Evolutionary conservation across 2,329 filamentous ascomycete species (phyloP).

Genomic region (Emericellopsis cladophorae): DNA sequence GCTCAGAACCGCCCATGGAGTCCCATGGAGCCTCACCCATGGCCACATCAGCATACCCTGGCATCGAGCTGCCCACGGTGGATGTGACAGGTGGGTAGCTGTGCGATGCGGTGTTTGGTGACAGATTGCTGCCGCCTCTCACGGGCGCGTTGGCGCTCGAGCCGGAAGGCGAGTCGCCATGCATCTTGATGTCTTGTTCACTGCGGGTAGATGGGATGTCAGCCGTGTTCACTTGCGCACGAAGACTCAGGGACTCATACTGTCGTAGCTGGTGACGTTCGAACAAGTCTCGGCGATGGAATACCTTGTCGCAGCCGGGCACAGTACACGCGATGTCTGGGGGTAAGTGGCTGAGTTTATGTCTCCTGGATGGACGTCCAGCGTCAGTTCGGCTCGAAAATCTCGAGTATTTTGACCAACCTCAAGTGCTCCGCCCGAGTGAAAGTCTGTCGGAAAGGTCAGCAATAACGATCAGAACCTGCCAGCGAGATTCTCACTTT

Average conservation of each 20-base stretch:
- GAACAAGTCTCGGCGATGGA: constrained; percentile 46
- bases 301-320: constrained; percentile 41
- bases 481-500: constrained; percentile 24
- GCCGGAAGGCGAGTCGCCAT: background rate
- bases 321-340: constrained; percentile 38
- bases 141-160: background rate
- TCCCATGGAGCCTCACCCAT: background rate
- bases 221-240: background rate
- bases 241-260: constrained; percentile 13
- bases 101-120: too few relatives aligned
- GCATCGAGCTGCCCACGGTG: too few relatives aligned
- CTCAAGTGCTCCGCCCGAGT: constrained; percentile 50
- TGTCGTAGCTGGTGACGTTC: constrained; percentile 42
- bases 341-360: constrained; percentile 46
- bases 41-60: background rate
- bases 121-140: too few relatives aligned
- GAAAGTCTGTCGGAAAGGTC: constrained; percentile 34
- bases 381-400: constrained; percentile 2
- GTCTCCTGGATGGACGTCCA: constrained; percentile 33
- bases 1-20: background rate
- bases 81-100: too few relatives aligned
- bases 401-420: constrained; percentile 20
- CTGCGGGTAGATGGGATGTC: background rate
- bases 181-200: constrained; percentile 1
- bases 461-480: background rate